Base-by-base conservation (phyloP, 495 filamentous ascomycete species). In the Glonium stellatum region DNA sequence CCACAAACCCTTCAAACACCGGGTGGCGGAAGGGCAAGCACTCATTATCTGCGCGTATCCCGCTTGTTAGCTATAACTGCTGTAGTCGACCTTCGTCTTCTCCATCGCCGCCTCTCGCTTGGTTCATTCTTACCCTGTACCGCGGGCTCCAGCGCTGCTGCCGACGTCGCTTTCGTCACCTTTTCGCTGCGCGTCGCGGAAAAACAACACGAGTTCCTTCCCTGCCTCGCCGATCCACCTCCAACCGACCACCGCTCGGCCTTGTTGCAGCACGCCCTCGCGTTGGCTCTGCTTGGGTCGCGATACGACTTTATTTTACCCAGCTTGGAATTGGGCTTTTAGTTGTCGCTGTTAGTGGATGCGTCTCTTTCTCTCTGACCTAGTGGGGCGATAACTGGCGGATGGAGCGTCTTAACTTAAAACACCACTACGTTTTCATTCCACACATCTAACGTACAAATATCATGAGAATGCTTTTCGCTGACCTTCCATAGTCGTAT, bases 371-470 rank as follows among this genome's bases (percentile, higher is more conserved):
- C 18, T 50, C 55, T 37, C 48, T 37, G 37, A 47, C 59, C 52
- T 18, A 50, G 59, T 42, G 59, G 59, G 59, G 59, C 25, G 23
- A 59, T 11, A 18, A 10, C 58, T 60, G 18, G 54, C 54, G 44
- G 49, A 54, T 21, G 9, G 4, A 48, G 22, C 37, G 36, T 25
- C 19, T n/a, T 22, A 22, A 25, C 19, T 31, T 31, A 31, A 6
- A 31, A 31, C 27, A 31, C 27, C 27, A 31, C 27, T 6, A 31
- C 27, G 6, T 31, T 31, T 31, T 6, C 27, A 2, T 31, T 31
- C 27, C 27, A 31, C 27, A 31, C 27, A 31, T 31, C 27, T 6
- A 6, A 6, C 27, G 27, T 31, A 31, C 6, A 31, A 31, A 31
- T 31, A 31, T 31, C 27, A 31, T 31, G 27, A 31, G 27, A 31